phyloP scores from a whole-genome alignment of 352 stramenopile species.

The Phytophthora meadii region DNA sequence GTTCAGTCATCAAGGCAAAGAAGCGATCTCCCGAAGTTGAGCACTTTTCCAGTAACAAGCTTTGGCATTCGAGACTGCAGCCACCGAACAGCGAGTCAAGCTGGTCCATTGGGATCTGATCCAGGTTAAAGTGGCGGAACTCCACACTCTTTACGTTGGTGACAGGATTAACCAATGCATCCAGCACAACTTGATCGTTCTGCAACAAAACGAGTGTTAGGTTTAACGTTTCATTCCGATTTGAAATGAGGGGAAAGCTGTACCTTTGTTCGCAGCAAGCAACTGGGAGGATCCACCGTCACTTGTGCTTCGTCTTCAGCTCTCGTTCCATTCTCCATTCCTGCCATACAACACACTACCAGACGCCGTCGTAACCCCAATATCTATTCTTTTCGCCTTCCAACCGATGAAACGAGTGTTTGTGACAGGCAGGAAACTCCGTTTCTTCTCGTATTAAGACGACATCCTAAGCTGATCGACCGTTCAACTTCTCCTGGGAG shows the following conservation, averaged over 20 bases:
- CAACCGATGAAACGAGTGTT: slow-evolving; percentile 16
- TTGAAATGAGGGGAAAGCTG: background rate
- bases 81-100: slow-evolving; percentile 42
- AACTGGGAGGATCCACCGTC: slow-evolving; percentile 10
- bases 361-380: slow-evolving; percentile 1
- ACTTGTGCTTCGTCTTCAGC: slow-evolving; percentile 4
- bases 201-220: background rate
- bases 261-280: slow-evolving; percentile 35
- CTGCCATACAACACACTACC: background rate
- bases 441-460: background rate
- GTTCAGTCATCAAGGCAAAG: slow-evolving; percentile 35
- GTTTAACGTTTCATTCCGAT: background rate
- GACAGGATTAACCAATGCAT: slow-evolving; percentile 23
- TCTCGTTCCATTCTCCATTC: background rate
- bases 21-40: slow-evolving; percentile 48
- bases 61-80: slow-evolving; percentile 28
- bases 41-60: slow-evolving; percentile 50
- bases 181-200: slow-evolving; percentile 29
- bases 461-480: slow-evolving; percentile 1
- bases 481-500: slow-evolving; percentile 58
- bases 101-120: slow-evolving; percentile 30
- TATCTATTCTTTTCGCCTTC: slow-evolving; percentile 27
- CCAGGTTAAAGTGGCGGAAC: slow-evolving; percentile 33
- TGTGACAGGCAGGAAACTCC: background rate
- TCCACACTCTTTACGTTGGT: slow-evolving; percentile 37